Conservation (phyloP, 1,139 yeast genomes). For the Blastobotrys malaysiensis region DNA sequence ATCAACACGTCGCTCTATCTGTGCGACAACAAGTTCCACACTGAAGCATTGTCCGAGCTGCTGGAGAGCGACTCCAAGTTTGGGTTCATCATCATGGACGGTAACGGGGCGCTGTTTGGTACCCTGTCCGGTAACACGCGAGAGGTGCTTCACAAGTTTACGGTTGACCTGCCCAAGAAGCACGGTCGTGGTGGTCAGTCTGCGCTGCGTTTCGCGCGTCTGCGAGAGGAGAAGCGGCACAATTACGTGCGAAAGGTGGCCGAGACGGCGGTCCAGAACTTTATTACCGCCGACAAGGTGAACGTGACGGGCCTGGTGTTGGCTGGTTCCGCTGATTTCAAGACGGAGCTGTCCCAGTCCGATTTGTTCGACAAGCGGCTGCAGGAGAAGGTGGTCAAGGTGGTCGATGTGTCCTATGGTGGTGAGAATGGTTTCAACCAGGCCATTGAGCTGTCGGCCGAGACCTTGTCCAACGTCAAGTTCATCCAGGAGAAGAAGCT, state of each 20-base stretch:
- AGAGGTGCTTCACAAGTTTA: constrained; percentile 90
- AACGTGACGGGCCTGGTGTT: constrained; percentile 89
- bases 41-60: constrained; percentile 90
- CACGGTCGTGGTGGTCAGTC: constrained; percentile 99
- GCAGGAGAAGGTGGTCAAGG: constrained; percentile 78
- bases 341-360: constrained; percentile 85
- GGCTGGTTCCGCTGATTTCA: constrained; percentile 99
- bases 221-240: constrained; percentile 98
- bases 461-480: constrained; percentile 92
- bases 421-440: constrained; percentile 99
- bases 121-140: constrained; percentile 95
- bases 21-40: constrained; percentile 97
- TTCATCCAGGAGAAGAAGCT: constrained; percentile 97
- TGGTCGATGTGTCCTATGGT: constrained; percentile 96
- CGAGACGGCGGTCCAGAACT: constrained; percentile 95
- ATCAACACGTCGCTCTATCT: constrained; percentile 91
- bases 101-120: constrained; percentile 97
- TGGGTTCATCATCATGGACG: constrained; percentile 98
- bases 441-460: constrained; percentile 96
- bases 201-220: constrained; percentile 96
- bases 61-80: constrained; percentile 92
- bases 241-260: constrained; percentile 97
- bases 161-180: constrained; percentile 97
- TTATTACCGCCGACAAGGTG: constrained; percentile 86
- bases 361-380: constrained; percentile 90